phyloP scores from a whole-genome alignment of 345 rosid species.

The Atalantia buxifolia region DNA sequence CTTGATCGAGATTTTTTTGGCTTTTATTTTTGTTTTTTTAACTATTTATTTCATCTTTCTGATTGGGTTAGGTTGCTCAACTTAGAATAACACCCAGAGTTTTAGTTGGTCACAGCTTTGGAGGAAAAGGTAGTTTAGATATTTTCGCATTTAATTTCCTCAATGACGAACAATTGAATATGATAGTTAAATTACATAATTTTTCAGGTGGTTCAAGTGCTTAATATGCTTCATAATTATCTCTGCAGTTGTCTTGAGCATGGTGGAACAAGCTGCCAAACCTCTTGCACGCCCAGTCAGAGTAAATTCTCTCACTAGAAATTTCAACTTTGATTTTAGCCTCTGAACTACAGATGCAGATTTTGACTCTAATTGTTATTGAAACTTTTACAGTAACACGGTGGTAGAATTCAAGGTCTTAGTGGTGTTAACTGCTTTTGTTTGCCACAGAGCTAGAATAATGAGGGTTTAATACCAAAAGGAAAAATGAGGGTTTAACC shows the following conservation, averaged over 20 bases:
- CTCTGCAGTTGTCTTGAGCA: constrained; percentile 79
- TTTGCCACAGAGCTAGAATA: not conserved
- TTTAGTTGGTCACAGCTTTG: constrained; percentile 96
- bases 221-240: constrained; percentile 24
- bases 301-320: constrained; percentile 37
- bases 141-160: not conserved
- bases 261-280: constrained; percentile 96
- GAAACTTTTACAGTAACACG: too few species aligned
- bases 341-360: constrained; percentile 3
- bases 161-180: not conserved
- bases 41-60: constrained; percentile 5
- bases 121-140: constrained; percentile 75
- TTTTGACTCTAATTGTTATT: not conserved
- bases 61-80: constrained; percentile 53
- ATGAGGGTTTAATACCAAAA: not conserved
- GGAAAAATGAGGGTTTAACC: not conserved
- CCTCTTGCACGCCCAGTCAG: constrained; percentile 95
- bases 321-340: constrained; percentile 8
- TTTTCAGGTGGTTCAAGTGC: constrained; percentile 18
- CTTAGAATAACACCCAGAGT: constrained; percentile 82
- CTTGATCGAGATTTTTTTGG: not conserved
- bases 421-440: not conserved
- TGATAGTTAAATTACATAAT: constrained; percentile 6
- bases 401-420: not conserved
- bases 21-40: not conserved